Percentiles rank a stretch among this genome's conserved stretches.
phyloP scores from a whole-genome alignment of 2,329 filamentous ascomycete species.

The Pyrenochaeta sp. region DNA sequence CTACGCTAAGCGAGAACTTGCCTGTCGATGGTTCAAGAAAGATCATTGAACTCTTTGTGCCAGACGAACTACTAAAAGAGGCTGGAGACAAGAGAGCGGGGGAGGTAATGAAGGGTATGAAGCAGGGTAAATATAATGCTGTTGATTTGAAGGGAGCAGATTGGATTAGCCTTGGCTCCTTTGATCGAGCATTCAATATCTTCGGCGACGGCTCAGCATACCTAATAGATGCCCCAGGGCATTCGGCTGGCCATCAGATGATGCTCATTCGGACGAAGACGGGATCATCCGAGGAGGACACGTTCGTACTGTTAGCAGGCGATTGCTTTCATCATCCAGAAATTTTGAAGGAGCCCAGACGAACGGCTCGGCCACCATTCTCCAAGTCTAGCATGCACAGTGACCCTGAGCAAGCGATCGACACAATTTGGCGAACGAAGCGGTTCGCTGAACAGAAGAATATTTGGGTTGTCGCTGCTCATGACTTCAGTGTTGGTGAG shows the following conservation, averaged over 20 bases:
- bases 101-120: slow-evolving; percentile 30
- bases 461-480: slow-evolving; percentile 43
- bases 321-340: slow-evolving; percentile 44
- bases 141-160: slow-evolving; percentile 36
- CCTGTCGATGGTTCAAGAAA: slow-evolving; percentile 55
- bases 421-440: slow-evolving; percentile 36
- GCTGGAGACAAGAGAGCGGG: slow-evolving; percentile 36
- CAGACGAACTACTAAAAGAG: slow-evolving; percentile 38
- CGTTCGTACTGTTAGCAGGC: slow-evolving; percentile 43
- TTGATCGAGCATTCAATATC: slow-evolving; percentile 58
- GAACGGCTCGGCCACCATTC: slow-evolving; percentile 40
- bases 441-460: slow-evolving; percentile 31
- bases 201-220: slow-evolving; percentile 60
- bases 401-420: slow-evolving; percentile 37
- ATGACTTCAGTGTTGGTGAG: slow-evolving; percentile 41
- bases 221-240: slow-evolving; percentile 61
- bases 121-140: slow-evolving; percentile 38
- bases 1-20: slow-evolving; percentile 53
- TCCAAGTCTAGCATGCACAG: slow-evolving; percentile 39
- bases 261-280: slow-evolving; percentile 38
- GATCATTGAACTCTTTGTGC: slow-evolving; percentile 44
- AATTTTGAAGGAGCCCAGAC: slow-evolving; percentile 36
- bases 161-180: slow-evolving; percentile 51
- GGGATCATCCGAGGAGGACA: slow-evolving; percentile 8
- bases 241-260: slow-evolving; percentile 62